phyloP scores from a whole-genome alignment of 352 stramenopile species.

The Pythium biforme region DNA sequence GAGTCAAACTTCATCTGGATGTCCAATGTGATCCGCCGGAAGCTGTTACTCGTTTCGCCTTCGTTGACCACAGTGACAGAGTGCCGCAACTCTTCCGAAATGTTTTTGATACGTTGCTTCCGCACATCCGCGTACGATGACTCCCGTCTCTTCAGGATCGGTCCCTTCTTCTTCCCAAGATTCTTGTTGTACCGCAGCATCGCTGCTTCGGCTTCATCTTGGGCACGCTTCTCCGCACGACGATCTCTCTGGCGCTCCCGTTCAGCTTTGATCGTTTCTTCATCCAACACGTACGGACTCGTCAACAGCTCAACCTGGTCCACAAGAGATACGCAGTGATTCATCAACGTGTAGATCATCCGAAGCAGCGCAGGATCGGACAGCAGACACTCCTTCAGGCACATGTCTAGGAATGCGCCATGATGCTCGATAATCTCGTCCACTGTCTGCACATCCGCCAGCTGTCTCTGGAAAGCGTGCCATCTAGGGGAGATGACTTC shows the following conservation, averaged over 20 bases:
- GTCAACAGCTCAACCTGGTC: slow-evolving; percentile 93
- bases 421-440: slow-evolving; percentile 96
- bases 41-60: slow-evolving; percentile 68
- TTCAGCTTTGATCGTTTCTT: slow-evolving; percentile 85
- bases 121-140: slow-evolving; percentile 80
- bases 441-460: slow-evolving; percentile 81
- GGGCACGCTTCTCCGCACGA: slow-evolving; percentile 74
- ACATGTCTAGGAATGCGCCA: slow-evolving; percentile 95
- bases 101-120: slow-evolving; percentile 72
- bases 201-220: slow-evolving; percentile 75
- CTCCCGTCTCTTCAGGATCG: slow-evolving; percentile 52
- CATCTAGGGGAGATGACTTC: slow-evolving; percentile 94
- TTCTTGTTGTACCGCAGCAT: slow-evolving; percentile 56
- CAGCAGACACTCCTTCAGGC: slow-evolving; percentile 96
- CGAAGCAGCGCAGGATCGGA: slow-evolving; percentile 94
- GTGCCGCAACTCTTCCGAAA: slow-evolving; percentile 77
- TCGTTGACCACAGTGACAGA: slow-evolving; percentile 61
- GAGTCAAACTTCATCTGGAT: slow-evolving; percentile 88
- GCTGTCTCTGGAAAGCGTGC: slow-evolving; percentile 87
- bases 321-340: slow-evolving; percentile 94
- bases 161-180: slow-evolving; percentile 53
- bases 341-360: slow-evolving; percentile 96
- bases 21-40: slow-evolving; percentile 74
- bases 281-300: slow-evolving; percentile 75
- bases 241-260: slow-evolving; percentile 73